These are phyloP conservation scores for Eucalyptus marginata DNA, from an alignment of 345 rosid species.

Conservation along the genomic window DNA sequence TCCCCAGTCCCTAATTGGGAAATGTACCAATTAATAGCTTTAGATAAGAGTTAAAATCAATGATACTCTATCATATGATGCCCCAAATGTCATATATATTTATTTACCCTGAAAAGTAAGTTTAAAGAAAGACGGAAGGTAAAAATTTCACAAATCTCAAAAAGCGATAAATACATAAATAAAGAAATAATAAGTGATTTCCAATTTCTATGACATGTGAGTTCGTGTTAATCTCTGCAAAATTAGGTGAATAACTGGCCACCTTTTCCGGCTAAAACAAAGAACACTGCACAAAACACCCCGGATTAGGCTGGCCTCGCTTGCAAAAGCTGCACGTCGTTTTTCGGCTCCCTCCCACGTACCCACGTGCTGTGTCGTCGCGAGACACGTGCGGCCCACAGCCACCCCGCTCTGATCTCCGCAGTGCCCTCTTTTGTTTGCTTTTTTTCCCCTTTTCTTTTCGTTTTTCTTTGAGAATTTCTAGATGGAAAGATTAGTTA, in stretches of 20 bases:
- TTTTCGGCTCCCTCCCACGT: not conserved
- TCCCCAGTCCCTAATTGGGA: not conserved
- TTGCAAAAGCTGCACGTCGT: constrained; percentile 4
- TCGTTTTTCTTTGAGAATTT: not conserved
- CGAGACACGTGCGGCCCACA: constrained; percentile 22
- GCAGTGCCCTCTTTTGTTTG: not conserved
- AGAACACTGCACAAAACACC: not conserved
- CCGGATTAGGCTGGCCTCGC: not conserved
- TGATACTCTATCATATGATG: not conserved
- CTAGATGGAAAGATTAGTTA: not conserved
- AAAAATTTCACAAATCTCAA: not conserved
- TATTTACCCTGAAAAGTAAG: not conserved
- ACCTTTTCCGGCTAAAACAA: not conserved
- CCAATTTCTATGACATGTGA: not conserved
- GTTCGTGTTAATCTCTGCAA: not conserved
- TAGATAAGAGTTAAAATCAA: not conserved
- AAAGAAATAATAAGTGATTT: not conserved
- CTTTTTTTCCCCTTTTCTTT: not conserved
- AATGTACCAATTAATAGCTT: not conserved
- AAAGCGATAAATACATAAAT: not conserved
- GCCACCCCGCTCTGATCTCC: not conserved
- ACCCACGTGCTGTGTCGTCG: constrained; percentile 33
- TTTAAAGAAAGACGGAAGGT: not conserved
- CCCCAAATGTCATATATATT: not conserved
- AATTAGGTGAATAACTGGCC: not conserved